These are phyloP conservation scores for Tuber microsphaerosporum DNA, from an alignment of 495 filamentous ascomycete species.

Conservation along the genomic window DNA sequence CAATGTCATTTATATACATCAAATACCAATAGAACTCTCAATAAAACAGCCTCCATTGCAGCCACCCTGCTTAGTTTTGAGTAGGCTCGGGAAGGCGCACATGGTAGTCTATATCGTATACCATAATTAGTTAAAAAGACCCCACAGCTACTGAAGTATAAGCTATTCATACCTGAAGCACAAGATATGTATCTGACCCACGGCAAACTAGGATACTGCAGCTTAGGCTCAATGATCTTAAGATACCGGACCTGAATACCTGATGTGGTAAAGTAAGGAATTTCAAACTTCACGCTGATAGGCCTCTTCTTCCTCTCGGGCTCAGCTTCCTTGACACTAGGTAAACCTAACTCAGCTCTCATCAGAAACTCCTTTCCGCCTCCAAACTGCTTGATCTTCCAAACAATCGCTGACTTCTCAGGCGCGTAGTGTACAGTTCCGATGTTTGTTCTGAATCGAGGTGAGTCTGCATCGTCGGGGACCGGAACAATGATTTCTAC, in stretches of 20 bases:
- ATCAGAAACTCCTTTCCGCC: slow-evolving; percentile 98
- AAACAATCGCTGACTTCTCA: slow-evolving; percentile 94
- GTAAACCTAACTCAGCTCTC: slow-evolving; percentile 93
- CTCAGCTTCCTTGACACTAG: slow-evolving; percentile 92
- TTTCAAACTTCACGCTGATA: slow-evolving; percentile 98
- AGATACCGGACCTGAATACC: slow-evolving; percentile 97
- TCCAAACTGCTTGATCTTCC: slow-evolving; percentile 99
- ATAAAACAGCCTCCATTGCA: neutral
- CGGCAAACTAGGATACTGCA: slow-evolving; percentile 96
- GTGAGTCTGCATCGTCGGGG: slow-evolving; percentile 92
- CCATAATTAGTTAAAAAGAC: slow-evolving; percentile 10
- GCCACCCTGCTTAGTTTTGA: slow-evolving; percentile 25
- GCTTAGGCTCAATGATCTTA: slow-evolving; percentile 99
- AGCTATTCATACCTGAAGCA: slow-evolving; percentile 32
- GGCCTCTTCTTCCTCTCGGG: slow-evolving; percentile 90
- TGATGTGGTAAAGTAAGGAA: slow-evolving; percentile 97
- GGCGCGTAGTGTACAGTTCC: slow-evolving; percentile 97
- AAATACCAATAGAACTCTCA: neutral
- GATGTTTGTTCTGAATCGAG: slow-evolving; percentile 95
- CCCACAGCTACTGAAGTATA: neutral
- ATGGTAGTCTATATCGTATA: slow-evolving; percentile 31
- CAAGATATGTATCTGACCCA: slow-evolving; percentile 89
- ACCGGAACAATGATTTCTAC: slow-evolving; percentile 97
- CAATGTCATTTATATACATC: slow-evolving; percentile 31
- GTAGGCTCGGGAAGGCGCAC: slow-evolving; percentile 39